Base-by-base conservation (phyloP, 2,329 filamentous ascomycete genomes). In the Metarhizium rileyi region DNA sequence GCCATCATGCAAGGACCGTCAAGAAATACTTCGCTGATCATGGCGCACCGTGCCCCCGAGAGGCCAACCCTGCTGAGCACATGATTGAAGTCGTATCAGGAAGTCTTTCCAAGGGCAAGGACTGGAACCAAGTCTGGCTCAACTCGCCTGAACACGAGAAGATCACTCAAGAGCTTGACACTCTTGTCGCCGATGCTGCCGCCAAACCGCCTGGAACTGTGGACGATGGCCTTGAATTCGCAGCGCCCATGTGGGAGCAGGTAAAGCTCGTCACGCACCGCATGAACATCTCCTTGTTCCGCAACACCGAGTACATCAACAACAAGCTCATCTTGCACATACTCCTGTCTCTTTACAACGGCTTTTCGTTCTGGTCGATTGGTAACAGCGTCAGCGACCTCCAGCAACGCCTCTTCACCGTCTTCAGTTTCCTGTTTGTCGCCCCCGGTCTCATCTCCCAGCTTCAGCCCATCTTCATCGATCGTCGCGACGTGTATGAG, bases 1-100 rank as follows among this genome's bases (percentile, higher is more conserved):
- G 81, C 4, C 65, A 76, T 1, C 69, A 76, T 28, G 79, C 76
- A 0, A 65, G 63, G 5, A 77, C 70, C 0, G 62, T 86, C 49
- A 75, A 73, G 41, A 70, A 69, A 23, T 86, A 86, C 64, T 90
- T 93, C 59, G 78, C 78, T 42, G 68, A 71, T 22, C 76, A 86
- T 52, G 86, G 84, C 5, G 81, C 79, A 0, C 72, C 76, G 1
- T 86, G 83, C 54, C 75, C 77, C 0, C 55, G 69, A 0, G 76
- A 80, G 0, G 79, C 78, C n/a, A 90, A 90, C 57, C 84, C 84
- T 1, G 86, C 86, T 0, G 86, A 90, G 62, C 86, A 83, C 70
- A 88, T 90, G 80, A 78, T 90, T 47, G 73, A 78, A 45, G 72
- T 76, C 18, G 72, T 76, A 16, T 76, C 77, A 1, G 77, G 77